These are phyloP conservation scores for Trypanosoma conorhini DNA, from an alignment of 208 protist species.

Conservation along the genomic window DNA sequence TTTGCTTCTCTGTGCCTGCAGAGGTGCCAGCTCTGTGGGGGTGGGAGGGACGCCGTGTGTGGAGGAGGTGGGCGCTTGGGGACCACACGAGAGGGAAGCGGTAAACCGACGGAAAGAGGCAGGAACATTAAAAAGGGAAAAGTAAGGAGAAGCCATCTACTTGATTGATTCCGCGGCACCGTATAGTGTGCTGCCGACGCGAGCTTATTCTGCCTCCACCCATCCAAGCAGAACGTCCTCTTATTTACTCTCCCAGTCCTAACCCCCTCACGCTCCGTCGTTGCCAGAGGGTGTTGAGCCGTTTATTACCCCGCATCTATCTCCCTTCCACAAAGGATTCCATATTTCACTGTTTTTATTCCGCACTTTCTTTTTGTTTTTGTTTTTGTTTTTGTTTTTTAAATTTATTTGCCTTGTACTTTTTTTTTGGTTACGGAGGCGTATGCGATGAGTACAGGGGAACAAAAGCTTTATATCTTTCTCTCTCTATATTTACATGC, in stretches of 20 bases:
- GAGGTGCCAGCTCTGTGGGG: too few species aligned
- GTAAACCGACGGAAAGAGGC: too few species aligned
- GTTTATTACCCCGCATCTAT: neutral
- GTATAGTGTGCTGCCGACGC: too few species aligned
- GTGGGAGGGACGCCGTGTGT: too few species aligned
- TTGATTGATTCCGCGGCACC: too few species aligned
- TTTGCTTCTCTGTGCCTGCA: neutral
- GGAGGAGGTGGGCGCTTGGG: too few species aligned
- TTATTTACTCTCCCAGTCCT: neutral
- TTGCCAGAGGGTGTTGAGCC: neutral
- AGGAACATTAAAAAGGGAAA: too few species aligned
- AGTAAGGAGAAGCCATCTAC: too few species aligned
- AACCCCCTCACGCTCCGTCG: neutral
- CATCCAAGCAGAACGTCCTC: neutral
- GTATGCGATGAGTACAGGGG: neutral
- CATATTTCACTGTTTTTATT: constrained; percentile 11
- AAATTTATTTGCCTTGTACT: constrained; percentile 4
- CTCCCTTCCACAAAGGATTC: neutral
- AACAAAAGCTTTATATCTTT: neutral
- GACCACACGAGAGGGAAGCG: too few species aligned
- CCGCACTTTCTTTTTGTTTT: neutral
- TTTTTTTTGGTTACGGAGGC: constrained; percentile 3
- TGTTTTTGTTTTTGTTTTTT: constrained; percentile 16
- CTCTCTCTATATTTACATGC: neutral
- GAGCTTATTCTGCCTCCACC: neutral